Percentiles rank a stretch among this genome's conserved stretches.
phyloP scores from a whole-genome alignment of 768 basidiomycete species.

The Lactarius tabidus region DNA sequence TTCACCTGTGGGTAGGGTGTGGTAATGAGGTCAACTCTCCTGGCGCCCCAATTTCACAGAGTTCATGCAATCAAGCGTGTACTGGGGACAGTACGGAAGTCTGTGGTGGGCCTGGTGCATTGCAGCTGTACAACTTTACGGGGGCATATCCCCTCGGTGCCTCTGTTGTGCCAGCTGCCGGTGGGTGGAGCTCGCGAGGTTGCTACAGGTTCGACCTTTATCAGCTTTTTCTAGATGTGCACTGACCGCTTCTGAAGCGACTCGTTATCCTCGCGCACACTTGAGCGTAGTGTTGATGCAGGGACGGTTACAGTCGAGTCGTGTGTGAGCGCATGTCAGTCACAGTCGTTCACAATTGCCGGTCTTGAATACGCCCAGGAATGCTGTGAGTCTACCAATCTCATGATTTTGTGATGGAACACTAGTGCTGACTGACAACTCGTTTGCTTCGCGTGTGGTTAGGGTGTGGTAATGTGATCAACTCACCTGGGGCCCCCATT shows the following conservation, averaged over 20 bases:
- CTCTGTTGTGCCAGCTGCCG: neutral
- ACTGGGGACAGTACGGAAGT: neutral
- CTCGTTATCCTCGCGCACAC: neutral
- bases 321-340: conserved; percentile 63
- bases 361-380: conserved; percentile 66
- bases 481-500: neutral
- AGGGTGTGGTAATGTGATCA: conserved; percentile 12
- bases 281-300: neutral
- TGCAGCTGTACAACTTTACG: neutral
- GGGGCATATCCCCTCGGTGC: neutral
- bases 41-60: neutral
- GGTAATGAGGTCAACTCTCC: neutral
- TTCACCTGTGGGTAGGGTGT: neutral
- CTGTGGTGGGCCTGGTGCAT: conserved; percentile 3
- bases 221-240: too few relatives aligned
- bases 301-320: conserved; percentile 34
- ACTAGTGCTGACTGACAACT: neutral
- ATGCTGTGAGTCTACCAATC: conserved; percentile 35
- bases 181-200: neutral
- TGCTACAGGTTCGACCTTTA: neutral
- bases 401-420: neutral
- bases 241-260: neutral
- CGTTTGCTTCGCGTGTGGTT: neutral
- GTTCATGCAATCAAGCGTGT: neutral
- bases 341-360: conserved; percentile 64